Percentiles rank a stretch among this genome's conserved stretches.
Evolutionary conservation across 225 moss, liverwort and hornwort genomes (phyloP).

Genomic region (Ulota crispa): DNA sequence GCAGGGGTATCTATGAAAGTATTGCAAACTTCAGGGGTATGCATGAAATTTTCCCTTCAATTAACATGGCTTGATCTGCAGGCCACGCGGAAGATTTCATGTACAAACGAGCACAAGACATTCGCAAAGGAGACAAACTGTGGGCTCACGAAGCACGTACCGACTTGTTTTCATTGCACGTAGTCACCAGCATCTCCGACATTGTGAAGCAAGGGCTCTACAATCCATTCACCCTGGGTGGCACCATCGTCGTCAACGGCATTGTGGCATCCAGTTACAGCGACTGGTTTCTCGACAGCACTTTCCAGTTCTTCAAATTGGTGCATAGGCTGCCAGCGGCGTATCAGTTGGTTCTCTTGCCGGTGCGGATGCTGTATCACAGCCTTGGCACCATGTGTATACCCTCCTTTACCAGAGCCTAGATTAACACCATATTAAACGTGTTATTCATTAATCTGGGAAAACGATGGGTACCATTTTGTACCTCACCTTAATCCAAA

Average conservation of each 20-base stretch:
- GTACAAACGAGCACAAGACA: slow-evolving; percentile 23
- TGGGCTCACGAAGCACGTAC: not conserved
- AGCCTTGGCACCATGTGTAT: not conserved
- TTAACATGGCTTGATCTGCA: not conserved
- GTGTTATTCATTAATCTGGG: too few relatives aligned
- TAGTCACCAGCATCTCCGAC: not conserved
- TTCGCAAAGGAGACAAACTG: slow-evolving; percentile 16
- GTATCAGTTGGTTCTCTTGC: not conserved
- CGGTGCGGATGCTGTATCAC: not conserved
- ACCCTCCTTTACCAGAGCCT: not conserved
- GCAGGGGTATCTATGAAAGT: too few relatives aligned
- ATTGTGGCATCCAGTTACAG: not conserved
- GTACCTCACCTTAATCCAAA: too few relatives aligned
- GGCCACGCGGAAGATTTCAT: not conserved
- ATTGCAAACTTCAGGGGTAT: too few relatives aligned
- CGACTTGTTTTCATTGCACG: not conserved
- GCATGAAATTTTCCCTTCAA: too few relatives aligned
- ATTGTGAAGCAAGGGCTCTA: not conserved
- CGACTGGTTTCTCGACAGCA: not conserved
- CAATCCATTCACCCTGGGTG: not conserved
- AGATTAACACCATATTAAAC: too few relatives aligned
- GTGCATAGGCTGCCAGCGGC: not conserved
- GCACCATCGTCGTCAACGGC: not conserved
- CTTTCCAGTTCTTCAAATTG: not conserved
- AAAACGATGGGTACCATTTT: too few relatives aligned